phyloP scores from a whole-genome alignment of 768 basidiomycete species.

The Tephrocybe sp. region DNA sequence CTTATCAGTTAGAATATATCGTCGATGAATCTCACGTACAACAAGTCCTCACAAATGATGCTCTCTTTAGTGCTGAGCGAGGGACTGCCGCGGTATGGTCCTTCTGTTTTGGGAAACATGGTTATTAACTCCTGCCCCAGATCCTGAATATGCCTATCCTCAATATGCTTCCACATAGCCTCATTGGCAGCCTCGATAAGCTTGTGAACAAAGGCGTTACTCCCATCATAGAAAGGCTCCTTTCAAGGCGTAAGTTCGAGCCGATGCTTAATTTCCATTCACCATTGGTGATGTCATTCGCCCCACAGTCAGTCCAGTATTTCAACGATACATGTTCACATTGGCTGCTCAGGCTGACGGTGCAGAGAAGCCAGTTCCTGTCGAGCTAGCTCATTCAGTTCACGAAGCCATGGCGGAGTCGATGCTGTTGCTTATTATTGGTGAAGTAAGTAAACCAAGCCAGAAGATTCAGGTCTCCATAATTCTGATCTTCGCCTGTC shows the following conservation, averaged over 20 bases:
- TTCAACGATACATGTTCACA: slow-evolving; percentile 5
- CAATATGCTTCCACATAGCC: slow-evolving; percentile 1
- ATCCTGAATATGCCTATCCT: slow-evolving; percentile 6
- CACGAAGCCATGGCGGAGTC: slow-evolving; percentile 7
- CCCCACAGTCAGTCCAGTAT: slow-evolving; percentile 1
- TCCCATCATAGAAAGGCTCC: background rate
- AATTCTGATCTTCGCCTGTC: background rate
- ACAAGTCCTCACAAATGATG: slow-evolving; percentile 6
- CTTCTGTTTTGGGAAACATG: background rate
- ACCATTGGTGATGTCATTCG: background rate
- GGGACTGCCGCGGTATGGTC: slow-evolving; percentile 4
- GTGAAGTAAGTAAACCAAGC: slow-evolving; percentile 1
- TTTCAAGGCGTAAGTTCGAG: background rate
- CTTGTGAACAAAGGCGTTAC: slow-evolving; percentile 8
- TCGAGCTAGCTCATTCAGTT: slow-evolving; percentile 1
- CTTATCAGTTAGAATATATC: slow-evolving; percentile 6
- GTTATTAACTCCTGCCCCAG: background rate
- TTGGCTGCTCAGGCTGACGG: slow-evolving; percentile 1
- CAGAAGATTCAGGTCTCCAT: background rate
- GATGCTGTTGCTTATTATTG: slow-evolving; percentile 10
- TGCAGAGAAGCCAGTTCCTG: background rate
- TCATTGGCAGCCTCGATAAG: slow-evolving; percentile 3
- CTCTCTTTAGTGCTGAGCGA: slow-evolving; percentile 9
- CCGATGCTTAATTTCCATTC: background rate
- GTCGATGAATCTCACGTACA: slow-evolving; percentile 2